Conservation (phyloP, 257 asterid genomes). For the Thymus quinquecostatus region DNA sequence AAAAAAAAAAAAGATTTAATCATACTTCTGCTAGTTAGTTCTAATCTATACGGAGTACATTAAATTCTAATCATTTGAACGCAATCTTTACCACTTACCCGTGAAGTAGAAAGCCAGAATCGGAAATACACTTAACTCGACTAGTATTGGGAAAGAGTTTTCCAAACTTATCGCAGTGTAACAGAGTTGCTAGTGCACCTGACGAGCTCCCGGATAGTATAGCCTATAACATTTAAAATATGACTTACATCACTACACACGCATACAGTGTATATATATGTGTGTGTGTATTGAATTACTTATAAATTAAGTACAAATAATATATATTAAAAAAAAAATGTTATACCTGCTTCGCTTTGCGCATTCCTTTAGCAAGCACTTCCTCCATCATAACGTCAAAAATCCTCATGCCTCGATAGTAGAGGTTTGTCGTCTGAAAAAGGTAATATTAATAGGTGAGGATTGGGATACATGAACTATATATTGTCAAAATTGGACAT, state of each 20-base stretch:
- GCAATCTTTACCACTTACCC: not conserved
- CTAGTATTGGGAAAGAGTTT: conserved; percentile 24
- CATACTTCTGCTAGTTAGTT: not conserved
- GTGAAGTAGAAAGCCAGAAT: conserved; percentile 15
- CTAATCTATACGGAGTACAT: no score
- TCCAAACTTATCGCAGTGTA: conserved; percentile 39
- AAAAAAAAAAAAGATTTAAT: not conserved
- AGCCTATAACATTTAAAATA: conserved; percentile 21
- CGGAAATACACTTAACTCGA: conserved; percentile 37
- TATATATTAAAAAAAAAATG: no score
- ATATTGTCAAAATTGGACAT: no score
- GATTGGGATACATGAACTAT: no score
- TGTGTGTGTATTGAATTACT: no score
- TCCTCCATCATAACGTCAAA: conserved; percentile 38
- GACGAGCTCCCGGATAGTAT: conserved; percentile 41
- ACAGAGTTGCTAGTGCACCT: conserved; percentile 39
- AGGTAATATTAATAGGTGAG: not conserved
- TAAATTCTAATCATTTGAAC: not conserved
- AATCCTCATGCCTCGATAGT: conserved; percentile 35
- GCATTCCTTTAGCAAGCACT: conserved; percentile 40
- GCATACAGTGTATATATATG: no score
- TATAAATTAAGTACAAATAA: no score
- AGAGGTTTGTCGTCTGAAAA: conserved; percentile 27
- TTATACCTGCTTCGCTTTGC: conserved; percentile 30
- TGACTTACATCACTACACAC: not conserved